phyloP scores from a whole-genome alignment of 768 basidiomycete genomes.

The Sporobolomyces roseus region DNA sequence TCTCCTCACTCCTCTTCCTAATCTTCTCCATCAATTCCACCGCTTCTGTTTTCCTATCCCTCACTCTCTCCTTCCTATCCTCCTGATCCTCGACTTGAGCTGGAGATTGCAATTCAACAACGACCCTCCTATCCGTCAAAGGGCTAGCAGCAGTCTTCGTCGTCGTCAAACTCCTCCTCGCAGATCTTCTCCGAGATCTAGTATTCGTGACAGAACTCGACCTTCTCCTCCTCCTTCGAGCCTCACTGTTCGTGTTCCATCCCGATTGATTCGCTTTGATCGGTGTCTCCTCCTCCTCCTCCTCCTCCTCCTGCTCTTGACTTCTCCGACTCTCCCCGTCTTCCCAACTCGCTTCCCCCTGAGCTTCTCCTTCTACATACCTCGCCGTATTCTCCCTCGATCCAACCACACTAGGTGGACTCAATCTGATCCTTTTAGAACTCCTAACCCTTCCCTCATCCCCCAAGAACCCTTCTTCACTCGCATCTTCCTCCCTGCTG shows the following conservation, averaged over 20 bases:
- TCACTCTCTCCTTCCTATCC: neutral
- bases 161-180: neutral
- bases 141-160: too few species aligned
- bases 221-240: neutral
- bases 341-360: too few species aligned
- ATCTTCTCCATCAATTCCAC: slow-evolving; percentile 29
- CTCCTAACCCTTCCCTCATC: slow-evolving; percentile 52
- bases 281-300: slow-evolving; percentile 54
- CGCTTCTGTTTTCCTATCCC: slow-evolving; percentile 19
- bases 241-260: slow-evolving; percentile 46
- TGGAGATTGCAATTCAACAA: neutral
- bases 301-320: too few species aligned
- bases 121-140: too few species aligned
- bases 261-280: too few species aligned
- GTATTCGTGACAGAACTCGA: slow-evolving; percentile 25
- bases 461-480: slow-evolving; percentile 34
- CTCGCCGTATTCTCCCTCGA: too few species aligned
- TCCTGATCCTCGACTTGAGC: neutral
- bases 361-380: too few species aligned
- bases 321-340: too few species aligned
- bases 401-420: slow-evolving; percentile 62
- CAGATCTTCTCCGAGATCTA: neutral
- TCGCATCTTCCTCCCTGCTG: neutral
- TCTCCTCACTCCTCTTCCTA: slow-evolving; percentile 6
- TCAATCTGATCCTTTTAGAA: slow-evolving; percentile 74